These are phyloP conservation scores for Taxillus chinensis DNA, from an alignment of 164 flowering plant genomes.

Conservation along the genomic window DNA sequence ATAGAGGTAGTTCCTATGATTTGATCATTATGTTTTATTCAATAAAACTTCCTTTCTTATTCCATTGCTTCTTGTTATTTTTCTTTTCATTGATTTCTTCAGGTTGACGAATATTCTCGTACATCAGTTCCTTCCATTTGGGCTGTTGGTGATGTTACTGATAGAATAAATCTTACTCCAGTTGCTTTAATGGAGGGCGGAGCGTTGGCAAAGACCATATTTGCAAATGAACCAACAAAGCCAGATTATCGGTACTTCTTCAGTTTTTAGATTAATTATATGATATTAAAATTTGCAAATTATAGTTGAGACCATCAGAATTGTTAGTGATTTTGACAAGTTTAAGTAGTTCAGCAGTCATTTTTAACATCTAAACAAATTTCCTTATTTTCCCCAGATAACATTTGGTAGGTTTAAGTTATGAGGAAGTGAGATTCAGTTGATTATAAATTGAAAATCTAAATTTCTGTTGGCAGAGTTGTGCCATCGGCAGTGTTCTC, in stretches of 20 bases:
- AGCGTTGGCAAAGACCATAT: conserved; percentile 84
- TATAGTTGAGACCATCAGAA: no score
- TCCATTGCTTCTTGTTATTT: background rate
- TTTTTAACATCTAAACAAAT: background rate
- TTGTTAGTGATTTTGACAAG: no score
- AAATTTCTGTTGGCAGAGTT: conserved; percentile 33
- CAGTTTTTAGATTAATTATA: background rate
- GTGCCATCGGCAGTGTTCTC: conserved; percentile 93
- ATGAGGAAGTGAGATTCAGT: background rate
- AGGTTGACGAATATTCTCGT: conserved; percentile 92
- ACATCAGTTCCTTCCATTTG: conserved; percentile 93
- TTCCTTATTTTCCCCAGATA: background rate
- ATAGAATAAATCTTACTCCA: conserved; percentile 89
- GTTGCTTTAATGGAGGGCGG: conserved; percentile 99
- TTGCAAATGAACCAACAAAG: conserved; percentile 72
- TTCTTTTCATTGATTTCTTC: conserved; percentile 7
- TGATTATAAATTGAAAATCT: background rate
- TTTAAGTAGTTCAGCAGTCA: background rate
- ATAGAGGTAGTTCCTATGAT: conserved; percentile 48
- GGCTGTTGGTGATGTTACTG: conserved; percentile 99
- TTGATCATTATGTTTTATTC: background rate
- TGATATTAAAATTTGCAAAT: background rate
- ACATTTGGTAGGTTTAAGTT: background rate
- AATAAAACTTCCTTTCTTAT: background rate
- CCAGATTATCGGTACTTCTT: conserved; percentile 59